A percentile compares a stretch with the other conserved stretches of the same genome.
phyloP scores from a whole-genome alignment of 2,329 filamentous ascomycete species.

The Aspergillus sp. region DNA sequence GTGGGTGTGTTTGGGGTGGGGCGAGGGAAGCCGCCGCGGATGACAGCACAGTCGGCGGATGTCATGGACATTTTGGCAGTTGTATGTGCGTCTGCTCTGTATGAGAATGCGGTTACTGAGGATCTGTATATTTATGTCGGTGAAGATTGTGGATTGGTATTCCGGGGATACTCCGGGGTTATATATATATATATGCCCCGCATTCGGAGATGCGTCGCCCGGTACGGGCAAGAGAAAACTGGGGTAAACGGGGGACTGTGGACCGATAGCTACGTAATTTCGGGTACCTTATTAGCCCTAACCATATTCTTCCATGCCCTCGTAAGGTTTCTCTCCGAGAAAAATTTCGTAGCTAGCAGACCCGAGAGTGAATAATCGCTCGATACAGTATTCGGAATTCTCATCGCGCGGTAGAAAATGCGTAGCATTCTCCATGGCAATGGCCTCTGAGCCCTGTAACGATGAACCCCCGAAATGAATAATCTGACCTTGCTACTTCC shows the following conservation, averaged over 20 bases:
- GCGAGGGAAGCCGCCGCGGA: conserved; percentile 30
- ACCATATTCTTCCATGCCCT: not conserved
- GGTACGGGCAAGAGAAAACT: no score
- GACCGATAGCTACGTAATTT: no score
- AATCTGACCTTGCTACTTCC: not conserved
- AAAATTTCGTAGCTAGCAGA: not conserved
- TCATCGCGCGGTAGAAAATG: conserved; percentile 6
- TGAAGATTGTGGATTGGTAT: no score
- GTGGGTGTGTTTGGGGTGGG: conserved; percentile 34
- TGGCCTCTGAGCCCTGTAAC: conserved; percentile 2
- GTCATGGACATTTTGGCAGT: conserved; percentile 34
- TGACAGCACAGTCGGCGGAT: conserved; percentile 21
- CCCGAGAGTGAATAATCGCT: conserved; percentile 9
- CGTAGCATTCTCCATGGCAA: conserved; percentile 3
- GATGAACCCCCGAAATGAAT: conserved; percentile 3
- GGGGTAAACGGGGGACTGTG: no score
- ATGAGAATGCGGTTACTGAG: no score
- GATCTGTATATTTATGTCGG: no score
- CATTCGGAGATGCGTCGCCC: no score
- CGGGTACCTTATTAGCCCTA: no score
- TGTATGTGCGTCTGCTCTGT: not conserved
- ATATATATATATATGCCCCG: no score
- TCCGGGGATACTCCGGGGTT: no score
- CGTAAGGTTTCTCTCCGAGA: not conserved
- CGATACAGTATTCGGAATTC: conserved; percentile 8